Percentiles rank a stretch among this genome's conserved stretches.
Evolutionary conservation across 768 basidiomycete species (phyloP).

Genomic region (Rhodocollybia butyracea): DNA sequence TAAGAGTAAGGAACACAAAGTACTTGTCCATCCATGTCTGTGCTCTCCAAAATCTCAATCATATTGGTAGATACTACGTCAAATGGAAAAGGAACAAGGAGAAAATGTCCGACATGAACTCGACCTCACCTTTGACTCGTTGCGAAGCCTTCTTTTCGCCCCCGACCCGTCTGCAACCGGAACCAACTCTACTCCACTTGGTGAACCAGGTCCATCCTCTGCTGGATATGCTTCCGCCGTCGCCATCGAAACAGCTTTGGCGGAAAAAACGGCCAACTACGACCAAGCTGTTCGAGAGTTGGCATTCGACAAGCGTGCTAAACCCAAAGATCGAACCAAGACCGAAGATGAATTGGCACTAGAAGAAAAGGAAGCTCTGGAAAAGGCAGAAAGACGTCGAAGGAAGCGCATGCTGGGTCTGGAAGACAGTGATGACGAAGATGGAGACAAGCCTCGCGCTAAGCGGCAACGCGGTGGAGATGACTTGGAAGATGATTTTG

Average conservation of each 20-base stretch:
- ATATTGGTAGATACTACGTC: constrained; percentile 67
- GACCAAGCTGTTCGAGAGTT: constrained; percentile 91
- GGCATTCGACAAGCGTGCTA: constrained; percentile 89
- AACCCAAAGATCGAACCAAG: constrained; percentile 93
- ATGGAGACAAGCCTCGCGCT: constrained; percentile 53
- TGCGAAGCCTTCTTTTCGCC: constrained; percentile 71
- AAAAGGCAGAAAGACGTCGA: constrained; percentile 80
- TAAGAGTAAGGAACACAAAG: constrained; percentile 96
- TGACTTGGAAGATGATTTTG: constrained; percentile 89
- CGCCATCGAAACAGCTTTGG: constrained; percentile 23
- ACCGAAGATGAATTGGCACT: constrained; percentile 92
- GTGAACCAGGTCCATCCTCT: constrained; percentile 30
- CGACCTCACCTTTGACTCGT: constrained; percentile 81
- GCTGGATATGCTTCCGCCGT: constrained; percentile 34
- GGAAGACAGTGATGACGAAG: constrained; percentile 64
- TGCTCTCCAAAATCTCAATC: not conserved
- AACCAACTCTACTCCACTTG: not conserved
- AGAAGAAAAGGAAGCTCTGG: constrained; percentile 83
- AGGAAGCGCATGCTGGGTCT: constrained; percentile 84
- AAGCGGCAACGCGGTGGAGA: constrained; percentile 66
- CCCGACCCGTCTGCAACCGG: constrained; percentile 10
- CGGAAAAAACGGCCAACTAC: constrained; percentile 62
- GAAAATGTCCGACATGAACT: constrained; percentile 84
- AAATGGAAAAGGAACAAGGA: constrained; percentile 83
- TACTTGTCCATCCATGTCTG: constrained; percentile 27